Conservation (phyloP, 1,139 yeast species). For the Scheffersomyces illinoinensis region DNA sequence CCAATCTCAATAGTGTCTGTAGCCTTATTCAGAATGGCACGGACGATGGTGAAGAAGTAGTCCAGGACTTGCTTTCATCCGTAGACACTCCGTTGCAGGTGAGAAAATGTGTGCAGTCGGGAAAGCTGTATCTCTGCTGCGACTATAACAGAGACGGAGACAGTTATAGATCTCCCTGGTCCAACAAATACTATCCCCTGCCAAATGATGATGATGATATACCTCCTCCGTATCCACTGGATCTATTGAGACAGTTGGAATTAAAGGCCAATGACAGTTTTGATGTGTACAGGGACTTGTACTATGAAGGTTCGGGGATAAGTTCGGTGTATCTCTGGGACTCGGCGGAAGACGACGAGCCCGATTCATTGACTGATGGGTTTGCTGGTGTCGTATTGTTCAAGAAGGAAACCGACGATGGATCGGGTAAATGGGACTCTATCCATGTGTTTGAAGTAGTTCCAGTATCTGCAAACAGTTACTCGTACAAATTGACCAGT, state of each 20-base stretch:
- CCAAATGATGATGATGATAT: constrained; percentile 54
- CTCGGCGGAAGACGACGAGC: constrained; percentile 50
- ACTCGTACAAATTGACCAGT: constrained; percentile 76
- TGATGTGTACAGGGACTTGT: constrained; percentile 88
- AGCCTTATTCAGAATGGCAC: constrained; percentile 57
- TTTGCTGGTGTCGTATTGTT: constrained; percentile 92
- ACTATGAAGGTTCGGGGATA: constrained; percentile 87
- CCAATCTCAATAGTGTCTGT: constrained; percentile 69
- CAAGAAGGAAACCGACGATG: constrained; percentile 63
- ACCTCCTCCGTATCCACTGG: constrained; percentile 74
- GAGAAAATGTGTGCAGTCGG: constrained; percentile 55
- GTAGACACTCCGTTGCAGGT: constrained; percentile 82
- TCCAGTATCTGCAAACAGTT: constrained; percentile 44
- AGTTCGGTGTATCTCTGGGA: constrained; percentile 96
- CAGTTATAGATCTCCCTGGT: constrained; percentile 90
- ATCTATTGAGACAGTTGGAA: constrained; percentile 70
- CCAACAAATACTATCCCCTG: constrained; percentile 72
- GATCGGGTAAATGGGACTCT: constrained; percentile 82
- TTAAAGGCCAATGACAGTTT: constrained; percentile 84
- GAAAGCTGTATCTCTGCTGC: constrained; percentile 77
- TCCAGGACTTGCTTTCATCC: constrained; percentile 83
- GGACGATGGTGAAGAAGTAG: constrained; percentile 49
- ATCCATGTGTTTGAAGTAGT: constrained; percentile 88
- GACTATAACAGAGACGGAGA: constrained; percentile 97
- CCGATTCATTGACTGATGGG: constrained; percentile 35